phyloP scores from a whole-genome alignment of 352 stramenopile species.

The Phytophthora sp. region DNA sequence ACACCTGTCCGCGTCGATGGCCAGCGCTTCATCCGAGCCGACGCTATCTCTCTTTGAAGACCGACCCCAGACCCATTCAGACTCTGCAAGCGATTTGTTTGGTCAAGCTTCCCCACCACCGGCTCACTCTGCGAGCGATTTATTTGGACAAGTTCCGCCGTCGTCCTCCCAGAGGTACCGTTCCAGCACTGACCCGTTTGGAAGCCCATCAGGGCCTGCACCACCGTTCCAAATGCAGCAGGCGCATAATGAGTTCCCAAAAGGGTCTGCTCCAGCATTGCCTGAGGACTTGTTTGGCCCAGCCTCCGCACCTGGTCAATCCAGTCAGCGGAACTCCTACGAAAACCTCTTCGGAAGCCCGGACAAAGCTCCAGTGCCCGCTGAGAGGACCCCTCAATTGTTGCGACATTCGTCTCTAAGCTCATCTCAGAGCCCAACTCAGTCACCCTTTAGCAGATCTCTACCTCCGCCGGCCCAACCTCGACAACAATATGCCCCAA shows the following conservation, averaged over 20 bases:
- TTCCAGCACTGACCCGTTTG: constrained; percentile 38
- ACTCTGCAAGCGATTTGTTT: constrained; percentile 22
- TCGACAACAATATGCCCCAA: constrained; percentile 21
- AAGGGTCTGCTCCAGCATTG: too few species aligned
- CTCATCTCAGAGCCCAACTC: constrained; percentile 50
- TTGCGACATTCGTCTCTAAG: constrained; percentile 48
- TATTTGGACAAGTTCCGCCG: constrained; percentile 17
- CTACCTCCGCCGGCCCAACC: constrained; percentile 19
- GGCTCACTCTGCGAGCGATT: constrained; percentile 5
- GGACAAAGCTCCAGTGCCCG: constrained; percentile 9
- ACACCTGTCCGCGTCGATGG: constrained; percentile 31
- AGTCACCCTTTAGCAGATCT: constrained; percentile 22
- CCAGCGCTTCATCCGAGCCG: constrained; percentile 14
- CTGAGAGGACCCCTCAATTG: constrained; percentile 11
- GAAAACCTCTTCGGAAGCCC: constrained; percentile 55
- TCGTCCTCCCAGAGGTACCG: constrained; percentile 20
- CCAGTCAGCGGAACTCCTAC: constrained; percentile 39
- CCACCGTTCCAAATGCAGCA: constrained; percentile 41
- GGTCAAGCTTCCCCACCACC: constrained; percentile 10
- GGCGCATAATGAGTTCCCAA: constrained; percentile 15
- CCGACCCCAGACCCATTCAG: not conserved
- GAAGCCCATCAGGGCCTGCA: constrained; percentile 19
- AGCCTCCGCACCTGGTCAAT: constrained; percentile 32
- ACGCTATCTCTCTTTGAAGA: constrained; percentile 13
- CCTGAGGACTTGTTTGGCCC: too few species aligned